Conservation (phyloP, 768 basidiomycete species). For the Candolleomyces efflorescens region DNA sequence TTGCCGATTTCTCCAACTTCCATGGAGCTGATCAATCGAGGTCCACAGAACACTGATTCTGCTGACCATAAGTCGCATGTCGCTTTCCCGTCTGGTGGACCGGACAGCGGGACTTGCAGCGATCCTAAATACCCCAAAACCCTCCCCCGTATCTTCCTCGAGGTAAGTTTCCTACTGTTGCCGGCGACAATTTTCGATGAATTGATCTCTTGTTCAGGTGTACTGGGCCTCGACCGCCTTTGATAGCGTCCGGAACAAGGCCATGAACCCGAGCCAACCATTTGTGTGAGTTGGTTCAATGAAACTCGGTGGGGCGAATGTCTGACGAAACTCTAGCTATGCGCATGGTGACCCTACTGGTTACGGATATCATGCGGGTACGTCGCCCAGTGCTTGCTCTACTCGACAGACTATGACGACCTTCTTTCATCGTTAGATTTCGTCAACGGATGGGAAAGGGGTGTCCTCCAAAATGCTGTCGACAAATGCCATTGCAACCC, state of each 20-base stretch:
- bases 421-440: conserved; percentile 32
- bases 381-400: too few relatives aligned
- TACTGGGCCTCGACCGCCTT: conserved; percentile 41
- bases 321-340: conserved; percentile 22
- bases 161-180: conserved; percentile 27
- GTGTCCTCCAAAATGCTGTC: conserved; percentile 51
- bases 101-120: conserved; percentile 45
- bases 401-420: not conserved
- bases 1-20: not conserved
- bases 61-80: conserved; percentile 51
- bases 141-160: conserved; percentile 47
- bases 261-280: conserved; percentile 45
- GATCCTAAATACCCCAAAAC: conserved; percentile 43
- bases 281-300: conserved; percentile 38
- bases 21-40: not conserved
- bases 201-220: conserved; percentile 24
- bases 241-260: conserved; percentile 31
- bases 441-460: conserved; percentile 57
- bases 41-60: conserved; percentile 40
- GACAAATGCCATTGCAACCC: conserved; percentile 47
- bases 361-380: conserved; percentile 56
- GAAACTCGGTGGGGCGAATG: not conserved
- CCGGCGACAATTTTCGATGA: not conserved
- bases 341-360: conserved; percentile 60
- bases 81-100: conserved; percentile 40